Base-by-base conservation (phyloP, 2,329 filamentous ascomycete species). In the Fusarium sp. region DNA sequence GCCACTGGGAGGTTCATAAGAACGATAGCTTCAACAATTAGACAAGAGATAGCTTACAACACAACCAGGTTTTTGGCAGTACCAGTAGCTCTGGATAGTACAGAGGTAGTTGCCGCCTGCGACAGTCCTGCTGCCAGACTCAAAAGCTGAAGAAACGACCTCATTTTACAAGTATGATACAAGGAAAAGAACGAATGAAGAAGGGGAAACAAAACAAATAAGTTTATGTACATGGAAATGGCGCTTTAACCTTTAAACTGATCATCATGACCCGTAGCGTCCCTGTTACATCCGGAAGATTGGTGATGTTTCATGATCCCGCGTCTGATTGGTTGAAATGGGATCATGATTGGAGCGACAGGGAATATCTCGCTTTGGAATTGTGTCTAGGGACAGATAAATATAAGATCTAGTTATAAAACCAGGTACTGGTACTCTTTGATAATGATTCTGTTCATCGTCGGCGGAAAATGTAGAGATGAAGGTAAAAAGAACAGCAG, bases 51-150 rank as follows among this genome's bases (percentile, higher is more conserved):
- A 12, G 6, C 54, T 61, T 33, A 68, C 65, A 68, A 68, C 7
- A 68, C 55, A 9, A 66, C 1, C 2, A 66, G 16, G 16, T 61
- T 65, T n/a, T 68, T 68, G 38, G 42, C 4, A 24, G 7, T 6
- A 20, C n/a, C 9, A 22, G 28, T 10, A 51, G 54, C 65, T 35
- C 42, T 56, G 2, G 55, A 22, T 3, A n/a, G n/a, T n/a, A 61
- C 24, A 10, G 65, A 55, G 35, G 9, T 41, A 7, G 65, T 48
- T 35, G 26, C 51, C 22, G 36, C 7, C 30, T 31, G 61, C 30
- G 55, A 61, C 54, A 68, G 61, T 28, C 61, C 65, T 56, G 55
- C 65, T 61, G 61, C 24, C 48, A 68, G 16, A 35, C 22, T 20
- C 20, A 65, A 15, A 33, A 45, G 26, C 10, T 47, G 51, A 2